Evolutionary conservation across 2,329 filamentous ascomycete species (phyloP), one percentile per base, ranked within the genome.

Genomic region (Cladosporium oxysporum): DNA sequence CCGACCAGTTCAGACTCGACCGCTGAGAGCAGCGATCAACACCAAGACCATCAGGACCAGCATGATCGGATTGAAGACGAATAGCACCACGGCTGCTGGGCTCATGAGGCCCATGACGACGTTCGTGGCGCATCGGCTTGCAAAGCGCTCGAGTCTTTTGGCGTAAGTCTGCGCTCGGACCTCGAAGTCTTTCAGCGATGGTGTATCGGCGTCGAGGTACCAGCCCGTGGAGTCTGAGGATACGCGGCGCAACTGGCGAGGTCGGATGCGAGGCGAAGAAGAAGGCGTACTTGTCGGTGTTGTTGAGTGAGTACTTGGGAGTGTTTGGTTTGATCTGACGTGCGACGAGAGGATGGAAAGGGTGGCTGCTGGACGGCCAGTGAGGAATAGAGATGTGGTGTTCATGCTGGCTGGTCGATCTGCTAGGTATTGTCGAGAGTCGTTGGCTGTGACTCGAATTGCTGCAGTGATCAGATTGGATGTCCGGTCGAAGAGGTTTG

Each of bases 81-180:
- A 72, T 59, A 76, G 52, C 37, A 73, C 69, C 44, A 75, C 35
- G 21, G 73, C 71, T 64, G 73, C 74, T 5, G 73, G 73, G 49
- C 72, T 64, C 62, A 75, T 67, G 37, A 76, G 62, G 2, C 71
- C 74, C 74, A 76, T 76, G 18, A 76, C 73, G 21, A 73, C 65
- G 65, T 73, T 74, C 66, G 74, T 71, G 44, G 70, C 73, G 63
- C 73, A 76, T 21, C 62, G 65, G 21, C 66, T 65, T 58, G 69
- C 66, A 62, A 70, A 75, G 18, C 70, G 69, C 64, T 75, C 72
- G 44, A 75, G 66, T 3, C 70, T 69, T 62, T 69, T 71, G 5
- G 66, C 64, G 18, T 66, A 59, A 0, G 73, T 75, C 37, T 74
- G 68, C 33, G 74, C 60, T 33, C 70, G 67, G 29, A 58, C 44